Evolutionary conservation across 208 protist genomes (phyloP), one percentile per base, ranked within the genome.

Genomic region (Trypanosoma brucei): DNA sequence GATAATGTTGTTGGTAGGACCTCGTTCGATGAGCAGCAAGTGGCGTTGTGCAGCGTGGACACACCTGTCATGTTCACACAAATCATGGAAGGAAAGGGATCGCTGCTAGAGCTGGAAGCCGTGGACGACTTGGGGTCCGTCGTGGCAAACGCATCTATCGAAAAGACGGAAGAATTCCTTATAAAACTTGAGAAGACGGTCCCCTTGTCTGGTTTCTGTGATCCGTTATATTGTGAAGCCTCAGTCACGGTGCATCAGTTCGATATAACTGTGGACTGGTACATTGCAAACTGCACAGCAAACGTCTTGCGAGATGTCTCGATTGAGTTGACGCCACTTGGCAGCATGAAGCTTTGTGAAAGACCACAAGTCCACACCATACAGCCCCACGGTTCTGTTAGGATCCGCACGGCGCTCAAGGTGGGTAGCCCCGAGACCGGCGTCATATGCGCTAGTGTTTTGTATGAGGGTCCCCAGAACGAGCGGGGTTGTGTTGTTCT

Each of bases 201-300:
- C 6, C 92, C 98, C 48, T 86, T 99, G 14, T 99, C 97, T 45
- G 97, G 97, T 37, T 98, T 97, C 69, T 92, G 84, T 61, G 97
- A 99, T 80, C 87, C 94, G 36, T 91, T 99, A 36, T 99, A 99
- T 74, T 97, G 92, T 60, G 97, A 99, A 82, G 98, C 97, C 8
- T 96, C 88, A 53, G 94, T 99, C 45, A 93, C 84, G 9, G 97
- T 99, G 33, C 87, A 99, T 74, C 85, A 98, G 75, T 99, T 99
- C 76, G 98, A 99, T 78, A 98, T 99, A 42, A 78, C 96, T 30
- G 88, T 99, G 4, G 92, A 98, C 60, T 91, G 94, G 78, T 71
- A 85, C 58, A 75, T 96, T 33, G 80, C 98, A 49, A 99, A 99
- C 83, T 90, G 96, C 76, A 98, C 97, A 2, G 60, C 77, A 31